Conservation (phyloP, 768 basidiomycete genomes). For the Suillus variegatus region DNA sequence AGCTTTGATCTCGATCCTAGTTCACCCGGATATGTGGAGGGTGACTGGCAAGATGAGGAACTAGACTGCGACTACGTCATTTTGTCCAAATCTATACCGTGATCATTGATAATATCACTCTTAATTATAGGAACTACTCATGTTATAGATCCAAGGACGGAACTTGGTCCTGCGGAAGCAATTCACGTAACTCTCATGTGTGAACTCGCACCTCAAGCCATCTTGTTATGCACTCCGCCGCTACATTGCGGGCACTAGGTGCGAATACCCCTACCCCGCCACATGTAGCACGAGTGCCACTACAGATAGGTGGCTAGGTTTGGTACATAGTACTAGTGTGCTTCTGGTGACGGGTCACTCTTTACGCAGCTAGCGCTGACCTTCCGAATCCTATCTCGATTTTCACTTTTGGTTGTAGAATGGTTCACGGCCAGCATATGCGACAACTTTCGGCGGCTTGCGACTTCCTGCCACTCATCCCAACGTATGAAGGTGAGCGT, state of each 20-base stretch:
- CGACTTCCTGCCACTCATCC: neutral
- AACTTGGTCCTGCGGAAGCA: neutral
- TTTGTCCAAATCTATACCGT: conserved; percentile 33
- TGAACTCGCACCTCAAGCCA: neutral
- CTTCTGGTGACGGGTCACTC: neutral
- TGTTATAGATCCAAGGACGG: neutral
- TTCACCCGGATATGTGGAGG: conserved; percentile 46
- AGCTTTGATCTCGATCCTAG: conserved; percentile 58
- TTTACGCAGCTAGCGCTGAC: neutral
- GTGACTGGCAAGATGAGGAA: conserved; percentile 28
- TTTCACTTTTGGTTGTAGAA: neutral
- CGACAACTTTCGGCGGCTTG: neutral
- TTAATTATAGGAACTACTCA: neutral
- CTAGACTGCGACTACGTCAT: conserved; percentile 39
- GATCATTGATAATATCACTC: neutral
- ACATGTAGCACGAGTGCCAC: neutral
- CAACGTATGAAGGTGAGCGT: neutral
- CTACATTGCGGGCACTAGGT: neutral
- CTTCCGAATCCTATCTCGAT: neutral
- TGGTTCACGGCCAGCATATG: neutral
- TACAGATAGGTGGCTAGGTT: neutral
- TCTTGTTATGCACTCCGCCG: neutral
- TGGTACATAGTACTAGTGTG: neutral
- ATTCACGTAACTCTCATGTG: neutral
- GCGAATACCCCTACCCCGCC: neutral